Conservation (phyloP, 1,284 basidiomycete species). For the Wallemia hederae region DNA sequence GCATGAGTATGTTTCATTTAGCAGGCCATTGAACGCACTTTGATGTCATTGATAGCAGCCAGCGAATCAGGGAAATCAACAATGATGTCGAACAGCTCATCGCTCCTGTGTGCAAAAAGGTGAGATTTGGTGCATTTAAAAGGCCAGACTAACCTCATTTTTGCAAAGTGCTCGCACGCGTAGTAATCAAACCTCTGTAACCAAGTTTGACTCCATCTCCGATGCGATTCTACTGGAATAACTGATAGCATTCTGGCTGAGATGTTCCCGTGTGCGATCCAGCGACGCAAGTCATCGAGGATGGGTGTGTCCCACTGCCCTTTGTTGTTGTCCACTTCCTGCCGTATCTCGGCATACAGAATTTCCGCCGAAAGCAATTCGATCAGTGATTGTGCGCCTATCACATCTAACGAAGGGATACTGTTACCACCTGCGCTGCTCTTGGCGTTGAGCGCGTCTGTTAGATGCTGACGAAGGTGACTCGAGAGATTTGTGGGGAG, state of each 20-base stretch:
- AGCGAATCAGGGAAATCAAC: constrained; percentile 69
- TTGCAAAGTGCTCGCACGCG: not conserved
- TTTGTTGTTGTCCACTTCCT: not conserved
- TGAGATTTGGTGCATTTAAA: too few relatives aligned
- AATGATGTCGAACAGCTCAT: constrained; percentile 84
- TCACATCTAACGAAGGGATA: not conserved
- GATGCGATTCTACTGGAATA: not conserved
- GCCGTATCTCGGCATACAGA: not conserved
- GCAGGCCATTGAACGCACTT: constrained; percentile 21
- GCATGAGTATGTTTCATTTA: not conserved
- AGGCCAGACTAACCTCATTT: not conserved
- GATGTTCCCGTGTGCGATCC: not conserved
- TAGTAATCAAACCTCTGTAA: not conserved
- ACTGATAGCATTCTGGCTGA: not conserved
- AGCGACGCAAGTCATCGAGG: not conserved
- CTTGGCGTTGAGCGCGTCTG: too few relatives aligned
- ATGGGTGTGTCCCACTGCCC: not conserved
- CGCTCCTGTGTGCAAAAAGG: constrained; percentile 28
- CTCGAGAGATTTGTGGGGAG: not conserved
- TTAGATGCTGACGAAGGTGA: not conserved
- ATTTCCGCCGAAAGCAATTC: not conserved
- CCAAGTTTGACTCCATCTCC: not conserved
- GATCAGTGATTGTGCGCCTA: not conserved
- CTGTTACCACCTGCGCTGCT: too few relatives aligned
- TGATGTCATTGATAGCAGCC: constrained; percentile 62